A percentile compares a stretch with the other conserved stretches of the same genome.
Evolutionary conservation across 2,329 filamentous ascomycete species (phyloP).

Genomic region (Monilinia fructigena): DNA sequence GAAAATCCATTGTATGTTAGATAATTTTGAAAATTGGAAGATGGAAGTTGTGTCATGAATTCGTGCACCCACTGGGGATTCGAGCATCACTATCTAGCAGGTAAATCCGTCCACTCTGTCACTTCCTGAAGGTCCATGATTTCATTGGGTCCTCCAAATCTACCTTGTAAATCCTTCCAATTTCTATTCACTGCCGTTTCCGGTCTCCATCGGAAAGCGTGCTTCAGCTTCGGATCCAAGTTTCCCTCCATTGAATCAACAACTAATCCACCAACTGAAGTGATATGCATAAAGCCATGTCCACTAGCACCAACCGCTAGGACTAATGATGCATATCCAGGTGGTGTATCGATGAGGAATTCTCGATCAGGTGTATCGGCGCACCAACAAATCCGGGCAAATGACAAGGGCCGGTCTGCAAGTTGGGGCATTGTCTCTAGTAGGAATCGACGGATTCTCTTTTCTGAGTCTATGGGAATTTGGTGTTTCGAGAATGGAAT

Average conservation of each 20-base stretch:
- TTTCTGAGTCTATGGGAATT: conserved; percentile 49
- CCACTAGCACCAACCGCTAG: conserved; percentile 53
- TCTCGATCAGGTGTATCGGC: conserved; percentile 54
- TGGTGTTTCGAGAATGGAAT: conserved; percentile 39
- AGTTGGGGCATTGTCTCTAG: conserved; percentile 54
- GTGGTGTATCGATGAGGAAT: conserved; percentile 53
- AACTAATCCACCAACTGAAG: conserved; percentile 51
- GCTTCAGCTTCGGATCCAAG: conserved; percentile 45
- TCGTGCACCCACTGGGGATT: no score
- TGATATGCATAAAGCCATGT: conserved; percentile 53
- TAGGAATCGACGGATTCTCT: conserved; percentile 49
- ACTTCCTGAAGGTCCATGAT: conserved; percentile 51
- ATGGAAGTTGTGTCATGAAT: no score
- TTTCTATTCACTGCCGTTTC: conserved; percentile 48
- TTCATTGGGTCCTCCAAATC: conserved; percentile 48
- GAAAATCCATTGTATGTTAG: no score
- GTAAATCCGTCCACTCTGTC: conserved; percentile 44
- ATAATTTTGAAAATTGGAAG: no score
- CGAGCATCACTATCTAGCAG: neutral
- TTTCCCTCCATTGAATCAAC: conserved; percentile 48
- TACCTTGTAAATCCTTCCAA: conserved; percentile 49
- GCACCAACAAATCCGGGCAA: conserved; percentile 56
- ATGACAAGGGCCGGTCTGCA: conserved; percentile 48
- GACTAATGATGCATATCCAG: conserved; percentile 45
- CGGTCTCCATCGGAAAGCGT: conserved; percentile 51